Percentiles rank a stretch among this genome's conserved stretches.
phyloP scores from a whole-genome alignment of 805 yeast species.

The Metschnikowia peoriensis region DNA sequence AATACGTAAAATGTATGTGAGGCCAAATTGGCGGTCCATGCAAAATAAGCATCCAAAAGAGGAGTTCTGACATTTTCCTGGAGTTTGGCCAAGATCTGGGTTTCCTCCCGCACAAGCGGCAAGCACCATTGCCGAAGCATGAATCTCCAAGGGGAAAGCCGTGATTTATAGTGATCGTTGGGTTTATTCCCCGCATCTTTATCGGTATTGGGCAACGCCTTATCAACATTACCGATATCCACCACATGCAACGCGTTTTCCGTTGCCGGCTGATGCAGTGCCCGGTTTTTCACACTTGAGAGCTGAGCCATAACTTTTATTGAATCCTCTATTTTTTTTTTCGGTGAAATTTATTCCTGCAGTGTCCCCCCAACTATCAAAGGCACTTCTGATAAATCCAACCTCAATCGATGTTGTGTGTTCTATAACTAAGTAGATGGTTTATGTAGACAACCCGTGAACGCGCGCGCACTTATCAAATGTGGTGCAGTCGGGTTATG shows the following conservation, averaged over 20 bases:
- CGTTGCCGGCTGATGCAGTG: not conserved
- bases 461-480: too few relatives aligned
- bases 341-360: not conserved
- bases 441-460: too few relatives aligned
- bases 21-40: slow-evolving; percentile 86
- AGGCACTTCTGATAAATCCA: too few relatives aligned
- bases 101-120: slow-evolving; percentile 63
- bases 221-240: not conserved
- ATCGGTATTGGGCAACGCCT: not conserved
- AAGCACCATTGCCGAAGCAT: slow-evolving; percentile 51
- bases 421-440: too few relatives aligned
- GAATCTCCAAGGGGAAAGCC: slow-evolving; percentile 57
- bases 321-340: not conserved
- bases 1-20: slow-evolving; percentile 92
- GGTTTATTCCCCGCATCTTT: slow-evolving; percentile 76
- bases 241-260: not conserved
- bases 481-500: too few relatives aligned
- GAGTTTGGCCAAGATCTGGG: slow-evolving; percentile 51
- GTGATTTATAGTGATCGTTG: slow-evolving; percentile 57
- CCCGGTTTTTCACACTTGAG: not conserved
- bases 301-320: not conserved
- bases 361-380: too few relatives aligned
- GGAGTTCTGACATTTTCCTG: slow-evolving; percentile 54
- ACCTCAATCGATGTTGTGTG: too few relatives aligned
- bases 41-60: slow-evolving; percentile 68